Base-by-base conservation (phyloP, 2,329 filamentous ascomycete genomes). In the Hymenoscyphus occultus region DNA sequence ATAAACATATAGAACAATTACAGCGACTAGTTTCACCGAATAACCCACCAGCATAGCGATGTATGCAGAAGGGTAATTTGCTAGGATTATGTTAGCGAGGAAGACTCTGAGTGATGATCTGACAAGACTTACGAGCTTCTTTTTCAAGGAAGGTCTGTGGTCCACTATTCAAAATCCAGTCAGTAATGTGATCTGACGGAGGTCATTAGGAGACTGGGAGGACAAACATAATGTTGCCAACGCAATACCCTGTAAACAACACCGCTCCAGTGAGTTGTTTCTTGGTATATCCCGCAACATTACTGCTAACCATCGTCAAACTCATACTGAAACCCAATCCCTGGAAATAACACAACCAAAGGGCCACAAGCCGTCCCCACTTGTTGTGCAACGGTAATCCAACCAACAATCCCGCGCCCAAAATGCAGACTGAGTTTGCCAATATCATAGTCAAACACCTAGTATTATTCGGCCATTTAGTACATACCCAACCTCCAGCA, bases 281-380 rank as follows among this genome's bases (percentile, higher is more conserved):
- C 76, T 85, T 86, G 1, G 82, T 85, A 59, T 80, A 83, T 0
- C 83, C 82, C 0, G 81, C 82, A 14, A 84, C 76, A 70, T 86
- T 86, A 12, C 78, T 80, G 65, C 77, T 81, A 35, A 85, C 77
- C 72, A 84, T 83, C 0, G 82, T 84, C 65, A 85, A 72, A 63
- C 78, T 80, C 76, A 85, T 80, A 56, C 79, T 82, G 69, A 85
- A 85, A 1, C 82, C 81, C 6, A 84, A 68, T 0, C 81, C 81
- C 68, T 84, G 81, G 71, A 84, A 84, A 69, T 80, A 84, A 67
- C 81, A 84, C 14, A 87, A 76, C 83, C 84, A 86, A 3, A 86
- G 77, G 0, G 80, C 83, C 4, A 86, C 84, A 1, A 86, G 75
- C 2, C 83, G 77, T 13, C 83, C 84, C 84, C 84, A 86, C 76